Evolutionary conservation across 495 filamentous ascomycete genomes (phyloP), one percentile per base, ranked within the genome.

Genomic region (Penicillium paxilli): DNA sequence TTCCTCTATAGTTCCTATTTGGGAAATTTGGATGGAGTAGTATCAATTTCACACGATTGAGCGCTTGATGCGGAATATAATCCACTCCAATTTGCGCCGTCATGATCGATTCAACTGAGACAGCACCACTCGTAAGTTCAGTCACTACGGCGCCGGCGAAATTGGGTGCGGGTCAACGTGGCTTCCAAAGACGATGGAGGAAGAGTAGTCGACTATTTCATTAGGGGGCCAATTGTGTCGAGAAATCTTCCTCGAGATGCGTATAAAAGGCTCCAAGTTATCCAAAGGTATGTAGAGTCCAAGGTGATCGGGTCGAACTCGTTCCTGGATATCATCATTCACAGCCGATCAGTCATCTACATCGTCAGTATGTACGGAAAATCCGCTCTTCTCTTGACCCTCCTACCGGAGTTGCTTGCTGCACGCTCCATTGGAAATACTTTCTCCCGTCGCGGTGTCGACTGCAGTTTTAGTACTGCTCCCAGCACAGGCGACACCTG

Each of bases 401-500:
- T 46, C 22, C 22, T 46, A 14, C 22, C 44, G 44, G 44, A 46
- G 44, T 46, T 46, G 44, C 20, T 46, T 46, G 44, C 44, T 16
- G 44, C 44, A 46, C 44, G 44, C 23, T 46, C 23, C 44, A 46
- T 46, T 16, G 44, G 44, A 6, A 25, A 46, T 46, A 45, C 57
- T 44, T 41, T 56, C 10, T 26, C 44, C 23, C 57, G 42, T 19
- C 52, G 51, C 5, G 51, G 5, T 32, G 57, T 59, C 14, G 47
- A 55, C 22, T 59, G 57, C 37, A 11, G 4, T 25, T 55, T 55
- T 32, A 19, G 22, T 8, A 55, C 23, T 3, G 32, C 47, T 24
- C 10, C 57, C 47, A 45, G 11, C n/a, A n/a, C 14, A 2, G 51
- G 57, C 11, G 52, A 17, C 40, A 59, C 57, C 3, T 60, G 57